Evolutionary conservation across 768 basidiomycete species (phyloP).

Genomic region (Kwoniella heveanensis): DNA sequence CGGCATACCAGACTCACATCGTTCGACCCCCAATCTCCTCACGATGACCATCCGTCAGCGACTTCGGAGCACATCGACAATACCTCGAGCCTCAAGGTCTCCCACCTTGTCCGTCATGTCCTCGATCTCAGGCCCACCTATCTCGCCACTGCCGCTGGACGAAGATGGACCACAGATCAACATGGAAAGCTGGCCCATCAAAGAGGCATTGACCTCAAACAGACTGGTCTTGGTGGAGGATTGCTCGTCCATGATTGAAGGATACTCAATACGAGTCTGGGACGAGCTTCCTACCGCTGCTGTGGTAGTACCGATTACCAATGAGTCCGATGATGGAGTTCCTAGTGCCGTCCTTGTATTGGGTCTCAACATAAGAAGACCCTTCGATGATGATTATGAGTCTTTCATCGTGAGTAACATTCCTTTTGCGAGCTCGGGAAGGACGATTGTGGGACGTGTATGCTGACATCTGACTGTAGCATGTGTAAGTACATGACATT

Average conservation of each 20-base stretch:
- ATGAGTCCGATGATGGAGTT: conserved; percentile 47
- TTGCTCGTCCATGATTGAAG: conserved; percentile 40
- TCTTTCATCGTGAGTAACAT: conserved; percentile 40
- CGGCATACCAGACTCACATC: conserved; percentile 46
- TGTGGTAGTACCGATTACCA: conserved; percentile 46
- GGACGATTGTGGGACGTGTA: background rate
- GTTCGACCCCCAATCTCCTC: conserved; percentile 26
- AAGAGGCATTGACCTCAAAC: conserved; percentile 39
- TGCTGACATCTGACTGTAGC: conserved; percentile 14
- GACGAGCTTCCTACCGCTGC: conserved; percentile 49
- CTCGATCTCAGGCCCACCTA: conserved; percentile 17
- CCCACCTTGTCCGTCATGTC: conserved; percentile 47
- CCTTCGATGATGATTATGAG: conserved; percentile 52
- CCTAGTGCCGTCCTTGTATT: conserved; percentile 44
- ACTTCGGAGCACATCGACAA: background rate
- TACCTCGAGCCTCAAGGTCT: conserved; percentile 18
- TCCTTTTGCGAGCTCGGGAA: background rate
- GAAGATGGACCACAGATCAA: background rate
- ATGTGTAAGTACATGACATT: conserved; percentile 28
- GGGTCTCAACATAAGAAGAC: conserved; percentile 47
- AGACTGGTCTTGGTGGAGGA: conserved; percentile 46
- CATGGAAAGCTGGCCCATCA: conserved; percentile 43
- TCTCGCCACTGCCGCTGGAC: conserved; percentile 4
- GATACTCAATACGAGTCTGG: conserved; percentile 47
- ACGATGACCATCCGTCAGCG: conserved; percentile 13